Base-by-base conservation (phyloP, 768 basidiomycete species). In the Naganishia antarctica region DNA sequence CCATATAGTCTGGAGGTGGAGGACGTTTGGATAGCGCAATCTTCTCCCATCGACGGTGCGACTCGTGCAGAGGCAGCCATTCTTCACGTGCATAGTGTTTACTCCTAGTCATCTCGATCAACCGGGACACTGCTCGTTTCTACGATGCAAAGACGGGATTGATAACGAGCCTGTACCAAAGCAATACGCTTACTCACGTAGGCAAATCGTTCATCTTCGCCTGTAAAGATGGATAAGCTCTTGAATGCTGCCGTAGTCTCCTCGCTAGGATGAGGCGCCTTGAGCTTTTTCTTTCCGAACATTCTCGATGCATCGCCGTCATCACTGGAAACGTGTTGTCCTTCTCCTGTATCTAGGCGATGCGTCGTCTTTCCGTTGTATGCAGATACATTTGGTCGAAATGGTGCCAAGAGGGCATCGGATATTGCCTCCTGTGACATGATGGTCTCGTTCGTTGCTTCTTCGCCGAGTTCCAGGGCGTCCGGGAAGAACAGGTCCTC, bases 181-280 rank as follows among this genome's bases (percentile, higher is more conserved):
- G n/a, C n/a, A n/a, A n/a, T n/a, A n/a, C 15, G 26, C 1, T 12
- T 23, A 31, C 74, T 70, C 61, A 77, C 76, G 79, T 82, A 85
- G 1, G 83, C 83, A 70, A 85, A 85, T 37, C 82, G 81, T 73
- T 86, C 84, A 68, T 85, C 85, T 71, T 85, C 79, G 47, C 78
- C 84, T 74, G 77, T 74, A 58, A 84, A 84, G 45, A 85, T 84
- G 1, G 82, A 80, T 25, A 85, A 69, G n/a, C 76, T 81, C 66
- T 83, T 80, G 58, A 85, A 80, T 23, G 74, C 68, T 1, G 77
- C 72, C 1, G 74, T 65, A 4, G 66, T 66, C 26, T 73, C 77
- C 25, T 68, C 69, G 29, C 63, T 67, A 47, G 60, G 71, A 50
- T 60, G 70, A 61, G 43, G 48, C 40, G 43, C 69, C 53, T 57